Percentiles rank a stretch among this genome's conserved stretches.
These are phyloP conservation scores for Aegilops umbellulata DNA, from an alignment of 176 grass and related monocot genomes.

Conservation along the genomic window DNA sequence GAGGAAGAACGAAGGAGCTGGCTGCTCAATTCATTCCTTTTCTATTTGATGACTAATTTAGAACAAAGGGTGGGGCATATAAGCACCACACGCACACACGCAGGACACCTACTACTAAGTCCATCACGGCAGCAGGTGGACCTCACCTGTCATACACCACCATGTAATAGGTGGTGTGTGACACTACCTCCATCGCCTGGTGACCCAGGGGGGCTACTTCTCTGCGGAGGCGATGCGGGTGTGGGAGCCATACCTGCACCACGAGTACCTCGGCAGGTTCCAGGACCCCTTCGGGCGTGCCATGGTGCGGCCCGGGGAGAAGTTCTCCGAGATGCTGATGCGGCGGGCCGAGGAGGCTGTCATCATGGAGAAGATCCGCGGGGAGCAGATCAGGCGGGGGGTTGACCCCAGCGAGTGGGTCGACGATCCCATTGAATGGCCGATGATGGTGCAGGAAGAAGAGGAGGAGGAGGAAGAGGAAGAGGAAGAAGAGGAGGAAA, in stretches of 20 bases:
- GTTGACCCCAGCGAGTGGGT: slow-evolving; percentile 76
- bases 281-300: slow-evolving; percentile 66
- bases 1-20: too few relatives aligned
- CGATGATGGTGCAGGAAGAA: slow-evolving; percentile 36
- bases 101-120: too few relatives aligned
- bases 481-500: slow-evolving; percentile 18
- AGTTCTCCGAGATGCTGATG: slow-evolving; percentile 87
- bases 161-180: too few relatives aligned
- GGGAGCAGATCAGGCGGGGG: slow-evolving; percentile 70
- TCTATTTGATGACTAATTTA: too few relatives aligned
- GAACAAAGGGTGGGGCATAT: too few relatives aligned
- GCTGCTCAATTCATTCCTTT: too few relatives aligned
- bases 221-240: slow-evolving; percentile 92
- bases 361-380: slow-evolving; percentile 76
- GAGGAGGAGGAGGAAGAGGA: slow-evolving; percentile 40
- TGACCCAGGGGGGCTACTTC: slow-evolving; percentile 73
- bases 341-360: slow-evolving; percentile 70
- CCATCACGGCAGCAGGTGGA: too few relatives aligned
- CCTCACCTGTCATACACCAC: too few relatives aligned
- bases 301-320: slow-evolving; percentile 69
- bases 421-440: slow-evolving; percentile 15
- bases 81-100: too few relatives aligned
- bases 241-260: slow-evolving; percentile 83
- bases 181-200: slow-evolving; percentile 61
- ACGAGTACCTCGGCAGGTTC: slow-evolving; percentile 73